phyloP scores from a whole-genome alignment of 2,329 filamentous ascomycete species.

The Aspergillus alliaceus region DNA sequence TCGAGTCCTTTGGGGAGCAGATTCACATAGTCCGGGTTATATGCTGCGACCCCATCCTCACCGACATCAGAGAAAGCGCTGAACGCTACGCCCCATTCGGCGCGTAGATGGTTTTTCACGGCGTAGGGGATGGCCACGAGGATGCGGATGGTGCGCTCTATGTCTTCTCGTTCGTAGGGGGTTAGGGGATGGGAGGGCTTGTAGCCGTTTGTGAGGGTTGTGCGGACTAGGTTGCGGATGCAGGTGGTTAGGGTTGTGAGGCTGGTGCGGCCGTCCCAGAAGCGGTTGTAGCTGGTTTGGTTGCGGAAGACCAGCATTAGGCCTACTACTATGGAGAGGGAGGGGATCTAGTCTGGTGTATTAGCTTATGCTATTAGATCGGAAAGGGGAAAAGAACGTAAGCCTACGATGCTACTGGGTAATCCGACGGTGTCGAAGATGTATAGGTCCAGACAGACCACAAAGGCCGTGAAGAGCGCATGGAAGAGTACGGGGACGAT shows the following conservation, averaged over 20 bases:
- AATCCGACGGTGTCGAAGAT: constrained; percentile 54
- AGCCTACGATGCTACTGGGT: constrained; percentile 56
- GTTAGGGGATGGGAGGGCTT: constrained; percentile 31
- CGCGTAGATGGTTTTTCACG: constrained; percentile 63
- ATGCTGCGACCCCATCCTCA: constrained; percentile 29
- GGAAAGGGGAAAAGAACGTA: neutral
- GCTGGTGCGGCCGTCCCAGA: constrained; percentile 62
- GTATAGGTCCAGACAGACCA: constrained; percentile 59
- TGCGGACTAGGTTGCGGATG: constrained; percentile 60
- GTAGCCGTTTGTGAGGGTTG: constrained; percentile 53
- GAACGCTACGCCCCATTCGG: constrained; percentile 58
- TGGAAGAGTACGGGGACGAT: constrained; percentile 58
- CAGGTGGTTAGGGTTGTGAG: constrained; percentile 59
- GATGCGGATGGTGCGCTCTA: constrained; percentile 59
- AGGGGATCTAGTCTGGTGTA: constrained; percentile 50
- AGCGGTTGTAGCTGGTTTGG: constrained; percentile 63
- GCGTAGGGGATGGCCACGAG: constrained; percentile 63
- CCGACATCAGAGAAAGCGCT: constrained; percentile 28
- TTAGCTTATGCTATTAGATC: neutral
- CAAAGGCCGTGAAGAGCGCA: constrained; percentile 57
- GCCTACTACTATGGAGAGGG: constrained; percentile 65
- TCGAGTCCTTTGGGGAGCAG: constrained; percentile 52
- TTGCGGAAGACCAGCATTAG: constrained; percentile 69
- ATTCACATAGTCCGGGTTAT: constrained; percentile 51
- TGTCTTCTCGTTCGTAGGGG: constrained; percentile 52